Evolutionary conservation across 208 protist species (phyloP), one percentile per base, ranked within the genome.

Genomic region (Porcisia hertigi): DNA sequence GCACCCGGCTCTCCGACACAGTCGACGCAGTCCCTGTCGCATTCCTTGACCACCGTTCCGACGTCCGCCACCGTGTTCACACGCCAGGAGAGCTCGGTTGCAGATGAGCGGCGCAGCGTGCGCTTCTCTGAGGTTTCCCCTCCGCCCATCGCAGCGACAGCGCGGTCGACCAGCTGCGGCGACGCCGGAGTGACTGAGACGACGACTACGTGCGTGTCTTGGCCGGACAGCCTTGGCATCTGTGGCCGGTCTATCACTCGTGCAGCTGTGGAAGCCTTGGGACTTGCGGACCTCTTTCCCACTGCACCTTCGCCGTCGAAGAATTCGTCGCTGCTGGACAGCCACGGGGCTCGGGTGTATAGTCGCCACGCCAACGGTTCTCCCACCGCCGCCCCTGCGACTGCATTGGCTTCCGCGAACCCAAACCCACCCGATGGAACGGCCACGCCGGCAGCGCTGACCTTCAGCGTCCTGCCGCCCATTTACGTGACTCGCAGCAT

Each of bases 401-500:
- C 9, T 34, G 34, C 52, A 9, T 36, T 55, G 16, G 52, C 8
- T 8, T 23, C 39, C 45, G 34, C 55, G 12, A 57, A 1, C 49
- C 69, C 25, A 47, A 36, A 25, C 9, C 23, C 11, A 1, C 11
- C 41, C 3, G 23, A 34, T 52, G 63, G 23, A 20, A 30, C 39
- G 63, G 41, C 39, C 25, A 49, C 60, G 72, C 34, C 69, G 65
- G 16, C 57, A 62, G 52, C 25, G 23, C 34, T 71, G 49, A 82
- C 65, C 69, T 43, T 91, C 66, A 90, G 86, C 67, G 69, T 94
- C 43, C 49, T 88, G 8, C 80, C 75, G 7, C 85, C 86, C 3
- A 71, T 94, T 16, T 79, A 83, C 63, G 80, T 88, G 16, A 88
- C 89, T 25, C 79, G 82, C 66, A 82, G 86, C 45, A 76, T 94